Evolutionary conservation across 164 flowering plant species (phyloP).

Genomic region (Sextonia rubra): DNA sequence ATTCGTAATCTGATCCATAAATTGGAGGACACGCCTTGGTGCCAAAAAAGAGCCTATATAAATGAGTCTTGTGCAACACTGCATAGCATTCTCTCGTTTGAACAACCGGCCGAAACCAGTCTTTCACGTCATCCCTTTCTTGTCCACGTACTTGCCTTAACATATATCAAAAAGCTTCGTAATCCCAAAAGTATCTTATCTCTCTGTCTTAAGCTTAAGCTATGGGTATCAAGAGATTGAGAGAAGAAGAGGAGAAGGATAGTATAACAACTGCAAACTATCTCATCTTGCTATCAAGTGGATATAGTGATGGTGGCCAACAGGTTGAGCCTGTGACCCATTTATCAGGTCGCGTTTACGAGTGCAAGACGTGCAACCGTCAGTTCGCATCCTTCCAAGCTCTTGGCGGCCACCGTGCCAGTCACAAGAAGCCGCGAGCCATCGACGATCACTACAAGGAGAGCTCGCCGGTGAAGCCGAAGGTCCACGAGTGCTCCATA

Average conservation of each 20-base stretch:
- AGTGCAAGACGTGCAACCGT: constrained; percentile 82
- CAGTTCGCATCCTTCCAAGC: constrained; percentile 87
- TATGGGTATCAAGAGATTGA: constrained; percentile 7
- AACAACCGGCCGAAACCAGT: too few relatives aligned
- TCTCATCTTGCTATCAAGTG: constrained; percentile 50
- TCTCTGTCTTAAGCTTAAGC: not conserved
- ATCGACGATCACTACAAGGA: constrained; percentile 10
- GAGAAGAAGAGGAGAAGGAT: constrained; percentile 27
- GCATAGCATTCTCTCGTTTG: too few relatives aligned
- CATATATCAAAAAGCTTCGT: not conserved
- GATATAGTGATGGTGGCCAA: not conserved
- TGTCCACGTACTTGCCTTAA: too few relatives aligned
- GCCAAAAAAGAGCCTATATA: not conserved
- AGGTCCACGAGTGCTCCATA: constrained; percentile 55
- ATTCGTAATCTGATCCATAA: too few relatives aligned
- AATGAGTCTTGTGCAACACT: too few relatives aligned
- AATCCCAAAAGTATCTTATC: too few relatives aligned
- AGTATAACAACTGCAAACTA: constrained; percentile 50
- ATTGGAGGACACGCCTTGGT: not conserved
- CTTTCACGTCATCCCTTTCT: too few relatives aligned
- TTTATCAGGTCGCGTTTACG: constrained; percentile 42
- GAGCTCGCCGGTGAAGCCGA: constrained; percentile 13
- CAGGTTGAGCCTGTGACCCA: not conserved
- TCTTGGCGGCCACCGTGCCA: constrained; percentile 83
- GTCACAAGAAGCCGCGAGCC: constrained; percentile 72